A percentile compares a stretch with the other conserved stretches of the same genome.
Conservation (phyloP, 768 basidiomycete genomes). For the Pisolithus orientalis region DNA sequence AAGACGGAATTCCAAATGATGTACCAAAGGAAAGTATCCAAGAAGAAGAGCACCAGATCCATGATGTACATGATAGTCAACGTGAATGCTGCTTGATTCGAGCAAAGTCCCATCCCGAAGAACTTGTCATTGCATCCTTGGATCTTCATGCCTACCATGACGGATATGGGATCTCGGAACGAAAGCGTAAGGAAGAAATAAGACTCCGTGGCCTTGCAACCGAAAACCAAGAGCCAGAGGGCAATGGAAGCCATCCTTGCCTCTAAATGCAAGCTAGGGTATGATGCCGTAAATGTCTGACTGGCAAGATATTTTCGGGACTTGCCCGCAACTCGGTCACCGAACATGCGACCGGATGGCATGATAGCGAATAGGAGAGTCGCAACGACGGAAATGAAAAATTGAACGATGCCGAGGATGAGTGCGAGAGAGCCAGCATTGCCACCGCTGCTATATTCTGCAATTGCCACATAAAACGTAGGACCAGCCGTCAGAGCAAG, state of each 20-base stretch:
- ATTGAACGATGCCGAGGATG: conserved; percentile 94
- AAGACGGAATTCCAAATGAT: conserved; percentile 99
- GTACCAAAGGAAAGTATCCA: conserved; percentile 99
- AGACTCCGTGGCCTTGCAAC: conserved; percentile 93
- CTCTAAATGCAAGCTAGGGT: conserved; percentile 58
- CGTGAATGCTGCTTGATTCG: conserved; percentile 91
- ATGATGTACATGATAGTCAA: conserved; percentile 98
- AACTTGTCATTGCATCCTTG: conserved; percentile 84
- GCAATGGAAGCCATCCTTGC: conserved; percentile 73
- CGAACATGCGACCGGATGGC: conserved; percentile 98
- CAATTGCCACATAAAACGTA: conserved; percentile 90
- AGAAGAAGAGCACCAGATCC: conserved; percentile 95
- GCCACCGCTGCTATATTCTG: conserved; percentile 51
- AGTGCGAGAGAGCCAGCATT: conserved; percentile 68
- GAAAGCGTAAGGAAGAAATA: conserved; percentile 98
- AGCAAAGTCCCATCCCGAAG: conserved; percentile 80
- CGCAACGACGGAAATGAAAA: conserved; percentile 84
- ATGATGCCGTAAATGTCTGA: conserved; percentile 97
- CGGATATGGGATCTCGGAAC: conserved; percentile 86
- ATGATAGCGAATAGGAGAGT: conserved; percentile 86
- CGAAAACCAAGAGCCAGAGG: conserved; percentile 91
- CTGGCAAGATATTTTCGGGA: conserved; percentile 95
- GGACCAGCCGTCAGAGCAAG: conserved; percentile 89
- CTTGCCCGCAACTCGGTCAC: conserved; percentile 94
- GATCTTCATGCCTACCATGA: conserved; percentile 96